Evolutionary conservation across 192 early-diverging fungal species (phyloP), one percentile per base, ranked within the genome.

Genomic region (Coemansia sp.): DNA sequence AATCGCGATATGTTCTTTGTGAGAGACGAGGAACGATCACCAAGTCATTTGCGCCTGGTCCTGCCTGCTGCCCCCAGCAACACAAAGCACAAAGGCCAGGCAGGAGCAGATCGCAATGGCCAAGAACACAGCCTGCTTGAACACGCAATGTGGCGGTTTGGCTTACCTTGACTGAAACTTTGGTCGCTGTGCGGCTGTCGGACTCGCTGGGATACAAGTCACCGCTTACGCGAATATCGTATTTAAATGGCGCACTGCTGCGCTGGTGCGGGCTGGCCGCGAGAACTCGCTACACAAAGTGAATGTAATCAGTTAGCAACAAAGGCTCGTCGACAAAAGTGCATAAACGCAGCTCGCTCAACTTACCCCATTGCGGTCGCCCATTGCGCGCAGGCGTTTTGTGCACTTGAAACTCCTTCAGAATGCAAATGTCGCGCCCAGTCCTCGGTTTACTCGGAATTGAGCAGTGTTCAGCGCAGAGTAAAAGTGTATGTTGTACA

Each of bases 161-260:
- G 28, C 60, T 68, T 71, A 83, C 75, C 70, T 83, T 83, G 23
- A 83, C 81, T 15, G 81, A 83, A 12, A 83, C 81, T 34, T 73
- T 76, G 66, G 81, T 83, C 26, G 74, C 56, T 8, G 74, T 57
- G 55, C 62, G 66, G 40, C 67, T 59, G 56, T 83, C 72, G 14
- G 53, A 50, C 42, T 60, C 46, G 61, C 72, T 55, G 21, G 52
- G 57, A 51, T 71, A 83, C 20, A 83, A 61, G 53, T 75, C 81
- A 53, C 81, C 81, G 0, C 72, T 72, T 25, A 83, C 81, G 40
- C 75, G 81, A 34, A 83, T 83, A 51, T 83, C 81, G 49, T 83
- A 83, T 52, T 78, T 78, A 65, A 72, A 83, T 36, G 81, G 81
- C 42, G 69, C 21, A 9, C 59, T 60, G 48, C 49, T 68, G 50